Conservation (phyloP, 352 stramenopile genomes). For the Phytophthora sojae region DNA sequence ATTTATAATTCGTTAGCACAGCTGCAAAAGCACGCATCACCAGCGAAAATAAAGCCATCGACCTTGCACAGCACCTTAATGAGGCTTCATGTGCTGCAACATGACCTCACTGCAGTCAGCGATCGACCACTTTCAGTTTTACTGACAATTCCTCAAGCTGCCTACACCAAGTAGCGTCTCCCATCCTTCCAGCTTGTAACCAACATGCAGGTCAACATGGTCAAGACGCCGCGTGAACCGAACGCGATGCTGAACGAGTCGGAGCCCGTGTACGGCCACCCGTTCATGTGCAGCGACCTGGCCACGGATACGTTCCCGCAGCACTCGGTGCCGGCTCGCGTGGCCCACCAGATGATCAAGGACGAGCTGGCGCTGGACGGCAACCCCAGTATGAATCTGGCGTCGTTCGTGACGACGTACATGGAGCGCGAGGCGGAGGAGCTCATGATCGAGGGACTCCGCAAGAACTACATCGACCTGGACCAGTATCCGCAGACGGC, state of each 20-base stretch:
- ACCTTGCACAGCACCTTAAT: not conserved
- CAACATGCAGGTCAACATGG: conserved; percentile 16
- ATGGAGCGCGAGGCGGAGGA: conserved; percentile 90
- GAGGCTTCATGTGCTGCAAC: not conserved
- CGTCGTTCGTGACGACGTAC: conserved; percentile 91
- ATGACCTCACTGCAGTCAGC: conserved; percentile 1
- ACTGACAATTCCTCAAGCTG: conserved; percentile 5
- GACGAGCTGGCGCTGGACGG: conserved; percentile 87
- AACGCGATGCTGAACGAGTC: conserved; percentile 15
- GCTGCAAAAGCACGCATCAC: conserved; percentile 15
- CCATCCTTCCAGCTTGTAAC: not conserved
- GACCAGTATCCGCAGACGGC: conserved; percentile 91
- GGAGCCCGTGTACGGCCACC: conserved; percentile 30
- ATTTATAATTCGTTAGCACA: not conserved
- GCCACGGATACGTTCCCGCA: conserved; percentile 62
- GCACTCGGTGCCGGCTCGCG: conserved; percentile 63
- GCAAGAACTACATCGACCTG: conserved; percentile 92
- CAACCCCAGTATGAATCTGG: conserved; percentile 89
- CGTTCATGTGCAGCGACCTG: conserved; percentile 62
- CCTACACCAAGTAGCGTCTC: not conserved
- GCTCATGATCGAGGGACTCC: conserved; percentile 80
- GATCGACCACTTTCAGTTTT: conserved; percentile 17
- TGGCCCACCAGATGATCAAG: conserved; percentile 85
- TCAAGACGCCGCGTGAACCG: conserved; percentile 4
- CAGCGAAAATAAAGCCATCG: conserved; percentile 8